Percentiles rank a stretch among this genome's conserved stretches.
Evolutionary conservation across 257 asterid genomes (phyloP).

Genomic region (Przewalskia tangutica): DNA sequence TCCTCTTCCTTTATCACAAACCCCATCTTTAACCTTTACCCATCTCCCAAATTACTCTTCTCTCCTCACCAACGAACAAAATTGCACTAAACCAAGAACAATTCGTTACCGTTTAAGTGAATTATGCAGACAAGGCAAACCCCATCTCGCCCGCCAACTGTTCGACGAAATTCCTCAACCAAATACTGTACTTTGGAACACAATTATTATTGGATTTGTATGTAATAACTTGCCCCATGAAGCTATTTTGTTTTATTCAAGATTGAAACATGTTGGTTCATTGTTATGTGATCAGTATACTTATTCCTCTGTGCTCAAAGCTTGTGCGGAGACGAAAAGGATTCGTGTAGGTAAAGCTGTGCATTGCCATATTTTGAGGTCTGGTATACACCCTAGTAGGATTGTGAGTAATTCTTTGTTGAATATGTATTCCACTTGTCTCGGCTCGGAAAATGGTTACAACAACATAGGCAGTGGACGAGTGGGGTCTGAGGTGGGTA

Average conservation of each 20-base stretch:
- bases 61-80: constrained; percentile 2
- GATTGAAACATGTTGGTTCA: constrained; percentile 25
- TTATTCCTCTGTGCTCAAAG: constrained; percentile 76
- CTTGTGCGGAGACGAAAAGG: constrained; percentile 64
- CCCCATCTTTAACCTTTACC: background rate
- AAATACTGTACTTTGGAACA: constrained; percentile 78
- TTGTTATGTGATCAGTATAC: constrained; percentile 56
- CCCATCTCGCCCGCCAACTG: constrained; percentile 63
- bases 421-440: constrained; percentile 72
- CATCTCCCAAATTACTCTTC: constrained; percentile 26
- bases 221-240: constrained; percentile 64
- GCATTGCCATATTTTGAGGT: constrained; percentile 66
- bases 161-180: constrained; percentile 85
- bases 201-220: constrained; percentile 65
- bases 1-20: constrained; percentile 32
- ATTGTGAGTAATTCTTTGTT: constrained; percentile 71
- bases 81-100: constrained; percentile 33
- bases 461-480: no score
- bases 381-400: constrained; percentile 45
- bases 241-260: constrained; percentile 56
- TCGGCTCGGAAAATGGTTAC: constrained; percentile 1
- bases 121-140: constrained; percentile 57
- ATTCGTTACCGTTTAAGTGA: constrained; percentile 71
- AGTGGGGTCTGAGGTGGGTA: no score
- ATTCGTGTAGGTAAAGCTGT: constrained; percentile 58